A percentile compares a stretch with the other conserved stretches of the same genome.
Conservation (phyloP, 805 yeast genomes). For the Allodekkera sacchari region DNA sequence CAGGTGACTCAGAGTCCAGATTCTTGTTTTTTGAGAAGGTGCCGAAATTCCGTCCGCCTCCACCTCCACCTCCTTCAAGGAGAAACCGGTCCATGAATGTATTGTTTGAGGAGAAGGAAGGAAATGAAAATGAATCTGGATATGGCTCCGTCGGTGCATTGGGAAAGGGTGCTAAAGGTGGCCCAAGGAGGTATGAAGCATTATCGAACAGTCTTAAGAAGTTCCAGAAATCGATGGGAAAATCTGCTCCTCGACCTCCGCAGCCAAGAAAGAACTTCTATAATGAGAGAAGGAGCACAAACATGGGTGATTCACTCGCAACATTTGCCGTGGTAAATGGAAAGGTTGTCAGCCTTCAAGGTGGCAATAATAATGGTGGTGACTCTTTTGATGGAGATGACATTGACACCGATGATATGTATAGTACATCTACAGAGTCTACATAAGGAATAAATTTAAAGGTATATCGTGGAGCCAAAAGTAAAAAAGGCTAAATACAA, state of each 20-base stretch:
- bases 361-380: not conserved
- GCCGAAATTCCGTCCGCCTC: conserved; percentile 5
- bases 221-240: conserved; percentile 8
- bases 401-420: conserved; percentile 7
- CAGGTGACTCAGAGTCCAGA: conserved; percentile 5
- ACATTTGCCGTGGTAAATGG: conserved; percentile 4
- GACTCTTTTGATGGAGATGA: conserved; percentile 3
- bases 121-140: conserved; percentile 9
- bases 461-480: too few species aligned
- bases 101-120: conserved; percentile 22
- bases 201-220: conserved; percentile 12
- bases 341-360: conserved; percentile 2
- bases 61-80: conserved; percentile 13
- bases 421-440: conserved; percentile 4
- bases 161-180: conserved; percentile 1
- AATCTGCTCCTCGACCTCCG: not conserved
- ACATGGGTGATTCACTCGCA: conserved; percentile 6
- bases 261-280: not conserved
- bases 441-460: too few species aligned
- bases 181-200: conserved; percentile 16
- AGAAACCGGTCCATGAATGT: conserved; percentile 10
- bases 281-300: not conserved
- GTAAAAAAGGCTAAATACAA: too few species aligned
- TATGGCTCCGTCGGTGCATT: not conserved
- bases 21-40: not conserved